phyloP scores from a whole-genome alignment of 129 eudicot genomes.

The Artemisia annua region DNA sequence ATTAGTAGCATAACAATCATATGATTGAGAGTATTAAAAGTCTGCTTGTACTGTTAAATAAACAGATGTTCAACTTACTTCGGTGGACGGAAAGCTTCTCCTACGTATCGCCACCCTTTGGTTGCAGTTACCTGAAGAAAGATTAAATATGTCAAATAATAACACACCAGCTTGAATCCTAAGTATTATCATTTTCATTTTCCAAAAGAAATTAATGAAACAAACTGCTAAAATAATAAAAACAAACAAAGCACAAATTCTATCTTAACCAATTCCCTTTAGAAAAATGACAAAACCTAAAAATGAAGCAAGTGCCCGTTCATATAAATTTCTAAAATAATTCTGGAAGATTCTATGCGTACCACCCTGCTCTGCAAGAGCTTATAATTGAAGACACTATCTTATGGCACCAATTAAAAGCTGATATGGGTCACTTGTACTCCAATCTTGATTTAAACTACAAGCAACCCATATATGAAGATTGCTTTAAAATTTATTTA shows the following conservation, averaged over 20 bases:
- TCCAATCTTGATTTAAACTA: background rate
- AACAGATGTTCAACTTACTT: constrained; percentile 54
- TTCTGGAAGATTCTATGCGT: too few relatives aligned
- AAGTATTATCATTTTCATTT: constrained; percentile 7
- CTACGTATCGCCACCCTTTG: constrained; percentile 95
- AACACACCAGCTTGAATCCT: background rate
- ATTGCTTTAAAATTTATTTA: background rate
- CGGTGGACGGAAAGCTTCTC: constrained; percentile 93
- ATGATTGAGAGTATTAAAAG: background rate
- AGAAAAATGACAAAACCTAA: background rate
- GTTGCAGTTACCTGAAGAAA: constrained; percentile 69
- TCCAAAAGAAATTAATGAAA: background rate
- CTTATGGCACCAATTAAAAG: background rate
- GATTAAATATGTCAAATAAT: background rate
- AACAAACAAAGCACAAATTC: background rate
- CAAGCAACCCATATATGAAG: background rate
- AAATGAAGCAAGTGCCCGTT: too few relatives aligned
- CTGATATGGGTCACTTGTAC: background rate
- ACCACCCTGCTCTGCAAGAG: too few relatives aligned
- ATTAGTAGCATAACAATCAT: constrained; percentile 20
- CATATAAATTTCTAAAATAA: too few relatives aligned
- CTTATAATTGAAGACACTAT: background rate
- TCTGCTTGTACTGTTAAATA: background rate
- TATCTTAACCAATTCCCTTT: background rate
- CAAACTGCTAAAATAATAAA: constrained; percentile 1